Evolutionary conservation across 2,329 filamentous ascomycete species (phyloP), one percentile per base, ranked within the genome.

Genomic region (Phialocephala sp.): DNA sequence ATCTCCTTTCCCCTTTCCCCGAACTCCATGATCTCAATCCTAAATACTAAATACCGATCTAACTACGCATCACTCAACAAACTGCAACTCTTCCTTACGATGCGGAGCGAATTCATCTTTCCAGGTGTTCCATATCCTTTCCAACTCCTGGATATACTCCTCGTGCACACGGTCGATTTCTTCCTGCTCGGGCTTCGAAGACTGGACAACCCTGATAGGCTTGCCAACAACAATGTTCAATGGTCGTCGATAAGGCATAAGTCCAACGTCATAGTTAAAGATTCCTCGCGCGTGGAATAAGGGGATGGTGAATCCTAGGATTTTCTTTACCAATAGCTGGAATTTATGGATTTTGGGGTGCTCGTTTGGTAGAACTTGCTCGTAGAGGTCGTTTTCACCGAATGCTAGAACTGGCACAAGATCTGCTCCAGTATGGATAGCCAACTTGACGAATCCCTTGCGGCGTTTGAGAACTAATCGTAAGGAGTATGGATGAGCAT

Each of bases 241-340:
- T 12, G 93, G 90, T 59, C 89, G 84, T 14, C 95, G 88, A 77
- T 97, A 98, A 0, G 95, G 95, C 92, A 98, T 93, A 73, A 98
- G 81, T 4, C 95, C 95, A 15, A 97, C 92, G 77, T 99, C 95
- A 76, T 99, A 98, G 78, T 99, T 99, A 80, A 98, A 97, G 47
- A 98, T 89, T 14, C 94, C 94, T 32, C 94, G 82, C 2, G 94
- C 94, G 77, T 97, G 93, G 73, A 97, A 91, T 35, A 97, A 85
- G 0, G 95, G 94, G 12, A 98, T 84, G 0, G 95, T 98, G 74
- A 97, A 99, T 60, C 96, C 96, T 83, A 96, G 88, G 6, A 91
- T 82, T 72, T 90, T 91, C 79, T 98, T 94, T 64, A 96, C 82
- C 35, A 93, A 80, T 81, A 97, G 88, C 79, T 99, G 95, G 43